Evolutionary conservation across 176 grass and related monocot genomes (phyloP), one percentile per base, ranked within the genome.

Genomic region (Triticum timopheevii): DNA sequence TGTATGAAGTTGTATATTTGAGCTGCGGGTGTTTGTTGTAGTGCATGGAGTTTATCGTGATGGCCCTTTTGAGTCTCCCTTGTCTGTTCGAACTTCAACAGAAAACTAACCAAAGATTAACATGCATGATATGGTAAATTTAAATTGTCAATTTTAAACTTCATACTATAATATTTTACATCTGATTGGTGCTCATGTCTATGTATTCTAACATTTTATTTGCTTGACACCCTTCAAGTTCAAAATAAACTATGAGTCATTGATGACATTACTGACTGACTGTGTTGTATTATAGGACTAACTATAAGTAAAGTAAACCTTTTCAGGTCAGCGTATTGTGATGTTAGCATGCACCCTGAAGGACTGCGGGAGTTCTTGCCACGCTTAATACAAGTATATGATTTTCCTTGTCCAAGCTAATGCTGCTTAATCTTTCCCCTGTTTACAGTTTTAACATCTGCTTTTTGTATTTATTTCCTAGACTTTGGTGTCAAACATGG

Each of bases 401-500:
- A 30, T 80, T 35, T 64, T 42, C 54, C 20, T 78, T 68, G 38
- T 84, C 59, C 63, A 84, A 79, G 86, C n/a, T 73, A 62, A 22
- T 23, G 27, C 16, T 49, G 11, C 34, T 80, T 2, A 73, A 76
- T 20, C 62, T 63, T 74, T 17, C 50, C 23, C 38, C 2, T 84
- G 27, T 35, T 61, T 84, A 69, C 23, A 62, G 4, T 70, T 69
- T 69, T 78, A 67, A 80, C 61, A 40, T 22, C 20, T 73, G 89
- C 74, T 69, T 33, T 79, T 58, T 25, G 54, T 86, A 69, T 79
- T 67, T 36, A 13, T 65, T 85, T 80, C 82, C 24, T 86, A 98
- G 97, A 90, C 95, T 71, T 87, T 96, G 64, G 72, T 98, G 39
- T 96, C 94, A 3, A 96, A 98, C 84, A 98, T 98, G 97, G 89